Evolutionary conservation across 1,284 basidiomycete species (phyloP), one percentile per base, ranked within the genome.

Genomic region (Sanguinoderma infundibulare): DNA sequence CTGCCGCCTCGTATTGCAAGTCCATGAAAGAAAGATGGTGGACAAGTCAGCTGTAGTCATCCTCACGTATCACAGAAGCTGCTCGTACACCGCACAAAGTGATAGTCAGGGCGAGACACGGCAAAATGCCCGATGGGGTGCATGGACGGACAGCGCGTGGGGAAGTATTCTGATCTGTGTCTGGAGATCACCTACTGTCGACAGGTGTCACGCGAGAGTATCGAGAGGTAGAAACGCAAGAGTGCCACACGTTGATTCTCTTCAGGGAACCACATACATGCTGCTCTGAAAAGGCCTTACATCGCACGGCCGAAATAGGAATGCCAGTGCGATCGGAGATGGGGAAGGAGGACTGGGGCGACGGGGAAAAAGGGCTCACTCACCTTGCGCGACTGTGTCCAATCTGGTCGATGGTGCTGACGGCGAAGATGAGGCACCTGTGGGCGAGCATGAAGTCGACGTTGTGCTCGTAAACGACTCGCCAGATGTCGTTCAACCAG

Each of bases 401-500:
- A 28, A 89, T 74, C 51, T 82, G 78, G 5, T 76, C 70, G 39
- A 87, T 62, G 0, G 80, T 78, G 22, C 81, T 78, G 35, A 78
- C 79, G 3, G 78, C 72, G 62, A 82, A 84, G 38, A 87, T 64
- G 1, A 89, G 78, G 64, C 85, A 86, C 5, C 72, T 67, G 66
- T 90, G 87, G 0, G 83, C 87, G n/a, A 77, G 69, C 3, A 65
- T 58, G 63, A 83, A 89, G 65, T 83, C 71, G 36, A 81, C 78
- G 28, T 80, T 76, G 66, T 85, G 79, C 63, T 89, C 86, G 64
- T 82, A 89, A 9, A 82, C 81, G 34, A 81, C 75, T 53, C 70
- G 78, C 87, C 87, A 90, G 46, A 90, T 82, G 62, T 84, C 81
- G 67, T 78, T 81, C 51, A 89, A 69, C 87, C 87, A 90, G 30